A percentile compares a stretch with the other conserved stretches of the same genome.
phyloP scores from a whole-genome alignment of 306 rosid genomes.

The Cicer judaicum region DNA sequence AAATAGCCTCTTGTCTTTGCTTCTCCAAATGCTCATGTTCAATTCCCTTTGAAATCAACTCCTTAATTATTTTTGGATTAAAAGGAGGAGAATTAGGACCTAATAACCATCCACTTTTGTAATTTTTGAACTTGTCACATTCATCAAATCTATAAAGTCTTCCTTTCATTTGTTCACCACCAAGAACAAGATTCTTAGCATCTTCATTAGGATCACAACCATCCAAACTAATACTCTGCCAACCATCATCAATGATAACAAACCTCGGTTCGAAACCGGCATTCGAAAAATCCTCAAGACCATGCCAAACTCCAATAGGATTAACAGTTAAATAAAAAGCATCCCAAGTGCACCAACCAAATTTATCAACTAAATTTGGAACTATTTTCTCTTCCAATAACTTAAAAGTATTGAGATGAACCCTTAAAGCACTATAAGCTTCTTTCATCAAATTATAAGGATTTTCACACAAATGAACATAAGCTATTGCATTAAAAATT shows the following conservation, averaged over 20 bases:
- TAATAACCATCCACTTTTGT: constrained; percentile 60
- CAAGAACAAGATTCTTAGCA: constrained; percentile 62
- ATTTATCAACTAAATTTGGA: constrained; percentile 65
- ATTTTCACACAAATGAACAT: constrained; percentile 70
- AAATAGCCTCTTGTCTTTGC: constrained; percentile 47
- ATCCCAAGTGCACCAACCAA: constrained; percentile 99
- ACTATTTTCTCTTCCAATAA: constrained; percentile 78
- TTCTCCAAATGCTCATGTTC: constrained; percentile 64
- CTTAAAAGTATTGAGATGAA: constrained; percentile 67
- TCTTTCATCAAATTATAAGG: constrained; percentile 81
- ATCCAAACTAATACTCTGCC: constrained; percentile 84
- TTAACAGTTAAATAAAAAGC: constrained; percentile 77
- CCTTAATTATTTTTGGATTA: constrained; percentile 61
- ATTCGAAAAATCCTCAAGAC: constrained; percentile 63
- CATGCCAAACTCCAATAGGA: constrained; percentile 70
- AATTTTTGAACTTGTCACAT: constrained; percentile 69
- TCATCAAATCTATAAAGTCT: constrained; percentile 77
- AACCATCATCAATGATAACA: constrained; percentile 82
- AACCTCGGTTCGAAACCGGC: constrained; percentile 75
- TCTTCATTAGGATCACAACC: constrained; percentile 62
- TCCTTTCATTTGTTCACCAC: constrained; percentile 79
- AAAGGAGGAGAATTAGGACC: constrained; percentile 64
- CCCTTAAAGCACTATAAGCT: constrained; percentile 75
- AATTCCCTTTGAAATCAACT: constrained; percentile 62
- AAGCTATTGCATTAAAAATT: constrained; percentile 59